phyloP scores from a whole-genome alignment of 768 basidiomycete species.

The Cyclocybe cylindracea region DNA sequence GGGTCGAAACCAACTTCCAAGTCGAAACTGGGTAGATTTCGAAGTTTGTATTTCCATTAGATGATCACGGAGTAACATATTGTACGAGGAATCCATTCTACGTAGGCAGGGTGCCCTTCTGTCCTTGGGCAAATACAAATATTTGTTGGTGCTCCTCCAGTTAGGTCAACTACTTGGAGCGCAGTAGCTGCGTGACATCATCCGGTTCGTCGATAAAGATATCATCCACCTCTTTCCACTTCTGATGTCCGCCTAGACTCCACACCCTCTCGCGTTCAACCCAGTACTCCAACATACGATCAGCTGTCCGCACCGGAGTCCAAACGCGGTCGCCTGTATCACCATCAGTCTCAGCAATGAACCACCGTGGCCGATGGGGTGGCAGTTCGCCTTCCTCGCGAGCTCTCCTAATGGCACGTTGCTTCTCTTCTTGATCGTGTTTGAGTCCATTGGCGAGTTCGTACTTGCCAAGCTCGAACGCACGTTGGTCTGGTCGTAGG shows the following conservation, averaged over 20 bases:
- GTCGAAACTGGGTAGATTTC: too few species aligned
- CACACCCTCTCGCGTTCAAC: slow-evolving; percentile 69
- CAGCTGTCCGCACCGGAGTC: slow-evolving; percentile 59
- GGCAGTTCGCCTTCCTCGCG: slow-evolving; percentile 74
- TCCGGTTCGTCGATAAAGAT: slow-evolving; percentile 79
- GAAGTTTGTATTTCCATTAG: too few species aligned
- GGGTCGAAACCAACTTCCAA: too few species aligned
- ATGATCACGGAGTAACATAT: too few species aligned
- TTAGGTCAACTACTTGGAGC: background rate
- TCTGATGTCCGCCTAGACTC: slow-evolving; percentile 34
- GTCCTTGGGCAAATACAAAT: too few species aligned
- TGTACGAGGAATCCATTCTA: too few species aligned
- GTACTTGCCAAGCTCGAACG: slow-evolving; percentile 88
- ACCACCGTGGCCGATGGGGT: slow-evolving; percentile 88
- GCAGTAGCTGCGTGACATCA: slow-evolving; percentile 21
- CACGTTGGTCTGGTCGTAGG: slow-evolving; percentile 88
- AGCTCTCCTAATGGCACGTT: slow-evolving; percentile 68
- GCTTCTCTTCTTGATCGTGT: slow-evolving; percentile 79
- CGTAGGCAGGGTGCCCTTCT: too few species aligned
- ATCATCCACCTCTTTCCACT: slow-evolving; percentile 61
- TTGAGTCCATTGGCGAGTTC: slow-evolving; percentile 84
- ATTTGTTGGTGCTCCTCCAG: background rate
- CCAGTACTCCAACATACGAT: slow-evolving; percentile 78
- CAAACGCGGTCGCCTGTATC: slow-evolving; percentile 93
- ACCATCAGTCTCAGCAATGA: slow-evolving; percentile 74